Percentiles rank a stretch among this genome's conserved stretches.
Evolutionary conservation across 305 asterid species (phyloP).

Genomic region (Solanum hybrid): DNA sequence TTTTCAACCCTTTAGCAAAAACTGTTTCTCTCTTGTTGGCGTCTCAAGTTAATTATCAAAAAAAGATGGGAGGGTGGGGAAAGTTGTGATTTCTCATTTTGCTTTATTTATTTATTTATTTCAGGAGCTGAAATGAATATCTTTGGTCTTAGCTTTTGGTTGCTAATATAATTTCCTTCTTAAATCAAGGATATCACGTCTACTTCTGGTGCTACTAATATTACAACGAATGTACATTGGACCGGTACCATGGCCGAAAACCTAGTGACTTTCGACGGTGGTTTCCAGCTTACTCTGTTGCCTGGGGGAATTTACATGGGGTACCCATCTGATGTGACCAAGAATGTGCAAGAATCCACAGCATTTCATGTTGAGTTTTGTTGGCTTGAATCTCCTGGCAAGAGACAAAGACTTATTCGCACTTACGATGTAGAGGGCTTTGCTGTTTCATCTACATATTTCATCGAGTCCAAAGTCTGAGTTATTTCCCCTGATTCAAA

Average conservation of each 20-base stretch:
- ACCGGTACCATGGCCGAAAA: constrained; percentile 54
- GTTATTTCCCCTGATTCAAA: neutral
- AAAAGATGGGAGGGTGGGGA: neutral
- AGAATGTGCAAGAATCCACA: constrained; percentile 67
- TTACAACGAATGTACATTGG: constrained; percentile 74
- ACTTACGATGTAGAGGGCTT: constrained; percentile 78
- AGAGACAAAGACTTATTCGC: constrained; percentile 78
- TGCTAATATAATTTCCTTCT: neutral
- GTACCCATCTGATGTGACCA: constrained; percentile 64
- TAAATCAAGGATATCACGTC: constrained; percentile 52
- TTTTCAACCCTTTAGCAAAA: neutral
- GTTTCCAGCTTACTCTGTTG: constrained; percentile 56
- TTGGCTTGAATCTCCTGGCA: constrained; percentile 69
- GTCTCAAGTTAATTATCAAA: neutral
- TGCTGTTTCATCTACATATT: constrained; percentile 77
- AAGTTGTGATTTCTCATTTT: neutral
- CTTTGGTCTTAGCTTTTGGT: neutral
- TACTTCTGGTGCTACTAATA: constrained; percentile 29
- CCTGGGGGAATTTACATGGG: constrained; percentile 95
- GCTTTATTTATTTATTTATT: neutral
- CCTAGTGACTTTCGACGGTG: constrained; percentile 54
- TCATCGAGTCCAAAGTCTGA: constrained; percentile 62
- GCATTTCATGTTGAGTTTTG: constrained; percentile 83
- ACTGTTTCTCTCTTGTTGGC: neutral
- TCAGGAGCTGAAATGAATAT: neutral